Evolutionary conservation across 2,329 filamentous ascomycete genomes (phyloP), one percentile per base, ranked within the genome.

Genomic region (Cercospora zeina): DNA sequence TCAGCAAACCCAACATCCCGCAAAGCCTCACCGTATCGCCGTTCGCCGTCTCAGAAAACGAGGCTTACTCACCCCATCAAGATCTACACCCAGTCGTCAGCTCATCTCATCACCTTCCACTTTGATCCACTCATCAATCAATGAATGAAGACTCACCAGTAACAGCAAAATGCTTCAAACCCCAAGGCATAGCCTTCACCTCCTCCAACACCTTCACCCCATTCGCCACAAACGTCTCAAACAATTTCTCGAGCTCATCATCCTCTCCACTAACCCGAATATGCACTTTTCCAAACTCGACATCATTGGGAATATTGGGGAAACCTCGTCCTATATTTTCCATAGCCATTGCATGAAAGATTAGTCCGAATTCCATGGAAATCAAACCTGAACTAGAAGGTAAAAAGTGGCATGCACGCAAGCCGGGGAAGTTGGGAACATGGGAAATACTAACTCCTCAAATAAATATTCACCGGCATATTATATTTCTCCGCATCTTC

Each of bases 261-360:
- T 61, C 62, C 3, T n/a, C 62, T 11, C 62, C 58, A n/a, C 53
- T 11, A 13, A 63, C 51, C 1, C 62, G 58, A 27, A 63, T 61
- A 19, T 63, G 62, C 9, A 63, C 58, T 58, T 63, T 63, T 6
- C 62, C 62, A 21, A 63, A 63, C 5, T 42, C 58, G 10, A 63
- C 62, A 16, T 63, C 62, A 14, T 61, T 54, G 11, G 58, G 27
- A 16, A 63, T 58, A 4, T 47, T 21, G 6, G 62, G 62, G n/a
- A 63, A 63, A 13, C 53, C 55, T 42, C 62, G 57, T 53, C 58
- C 62, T 63, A 9, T 34, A 30, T 45, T 34, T 9, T 13, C 8
- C 8, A 34, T 34, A 9, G 30, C 11, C 31, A 34, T 34, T 34
- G 36, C 36, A n/a, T 14, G 30, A n/a, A n/a, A n/a, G n/a, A n/a